A percentile compares a stretch with the other conserved stretches of the same genome.
These are phyloP conservation scores for Phyllosticta citriasiana DNA, from an alignment of 2,329 filamentous ascomycete species.

Conservation along the genomic window DNA sequence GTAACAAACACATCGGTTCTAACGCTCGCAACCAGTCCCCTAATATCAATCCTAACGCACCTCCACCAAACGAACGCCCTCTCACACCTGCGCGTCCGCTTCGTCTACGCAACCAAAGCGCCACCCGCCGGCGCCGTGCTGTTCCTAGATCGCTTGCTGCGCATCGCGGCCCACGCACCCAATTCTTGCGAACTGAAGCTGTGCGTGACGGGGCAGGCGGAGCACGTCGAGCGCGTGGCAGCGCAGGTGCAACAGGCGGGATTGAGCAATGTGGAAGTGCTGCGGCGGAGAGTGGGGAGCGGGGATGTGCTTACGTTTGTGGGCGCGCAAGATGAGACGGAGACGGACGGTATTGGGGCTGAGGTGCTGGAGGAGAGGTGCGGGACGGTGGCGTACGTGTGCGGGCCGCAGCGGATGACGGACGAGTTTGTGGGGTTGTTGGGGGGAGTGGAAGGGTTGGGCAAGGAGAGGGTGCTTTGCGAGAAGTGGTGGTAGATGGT, in stretches of 20 bases:
- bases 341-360: neutral
- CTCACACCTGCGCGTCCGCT: conserved; percentile 38
- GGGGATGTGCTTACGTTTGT: neutral
- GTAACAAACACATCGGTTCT: neutral
- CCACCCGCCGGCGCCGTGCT: conserved; percentile 21
- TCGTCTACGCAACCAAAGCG: conserved; percentile 54
- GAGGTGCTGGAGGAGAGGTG: conserved; percentile 1
- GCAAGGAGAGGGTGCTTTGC: conserved; percentile 32
- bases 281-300: neutral
- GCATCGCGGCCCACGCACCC: neutral
- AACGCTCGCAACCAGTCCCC: conserved; percentile 41
- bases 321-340: neutral
- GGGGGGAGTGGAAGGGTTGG: conserved; percentile 28
- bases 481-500: conserved; percentile 43
- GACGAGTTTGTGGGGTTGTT: conserved; percentile 35
- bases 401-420: conserved; percentile 39
- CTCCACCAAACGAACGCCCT: conserved; percentile 36
- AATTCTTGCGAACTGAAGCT: conserved; percentile 18
- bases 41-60: conserved; percentile 62
- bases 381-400: conserved; percentile 37
- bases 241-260: neutral
- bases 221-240: neutral
- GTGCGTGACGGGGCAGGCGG: conserved; percentile 25
- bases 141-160: conserved; percentile 25
- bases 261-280: neutral